A percentile compares a stretch with the other conserved stretches of the same genome.
Conservation (phyloP, 257 asterid species). For the Nicotiana knightiana region DNA sequence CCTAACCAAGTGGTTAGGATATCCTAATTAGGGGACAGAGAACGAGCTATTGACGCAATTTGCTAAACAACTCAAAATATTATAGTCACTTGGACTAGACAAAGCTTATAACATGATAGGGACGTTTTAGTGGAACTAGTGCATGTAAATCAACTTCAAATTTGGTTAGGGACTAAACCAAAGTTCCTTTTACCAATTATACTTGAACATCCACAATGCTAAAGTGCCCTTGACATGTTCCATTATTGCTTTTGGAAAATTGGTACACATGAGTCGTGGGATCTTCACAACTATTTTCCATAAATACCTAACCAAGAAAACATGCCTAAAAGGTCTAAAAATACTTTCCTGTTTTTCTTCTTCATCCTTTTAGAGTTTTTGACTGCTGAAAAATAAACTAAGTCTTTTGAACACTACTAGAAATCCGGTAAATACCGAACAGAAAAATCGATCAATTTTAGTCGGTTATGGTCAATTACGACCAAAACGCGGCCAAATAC, state of each 20-base stretch:
- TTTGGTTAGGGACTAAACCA: conserved; percentile 1
- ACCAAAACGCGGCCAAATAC: no score
- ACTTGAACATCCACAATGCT: conserved; percentile 27
- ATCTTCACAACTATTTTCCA: conserved; percentile 19
- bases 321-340: conserved; percentile 19
- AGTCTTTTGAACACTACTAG: not conserved
- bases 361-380: not conserved
- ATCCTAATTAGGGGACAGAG: not conserved
- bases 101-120: conserved; percentile 5
- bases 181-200: conserved; percentile 23
- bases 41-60: not conserved
- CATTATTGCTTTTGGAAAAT: conserved; percentile 10
- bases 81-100: not conserved
- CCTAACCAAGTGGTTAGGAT: conserved; percentile 4
- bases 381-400: not conserved
- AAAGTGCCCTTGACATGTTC: conserved; percentile 13
- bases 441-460: no score
- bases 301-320: conserved; percentile 32
- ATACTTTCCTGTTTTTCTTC: conserved; percentile 2
- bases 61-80: conserved; percentile 9
- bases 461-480: no score
- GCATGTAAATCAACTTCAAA: conserved; percentile 19
- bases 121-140: conserved; percentile 13
- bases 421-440: no score
- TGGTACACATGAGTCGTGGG: conserved; percentile 12